Evolutionary conservation across 768 basidiomycete genomes (phyloP).

Genomic region (Boletus pseudopeckii): DNA sequence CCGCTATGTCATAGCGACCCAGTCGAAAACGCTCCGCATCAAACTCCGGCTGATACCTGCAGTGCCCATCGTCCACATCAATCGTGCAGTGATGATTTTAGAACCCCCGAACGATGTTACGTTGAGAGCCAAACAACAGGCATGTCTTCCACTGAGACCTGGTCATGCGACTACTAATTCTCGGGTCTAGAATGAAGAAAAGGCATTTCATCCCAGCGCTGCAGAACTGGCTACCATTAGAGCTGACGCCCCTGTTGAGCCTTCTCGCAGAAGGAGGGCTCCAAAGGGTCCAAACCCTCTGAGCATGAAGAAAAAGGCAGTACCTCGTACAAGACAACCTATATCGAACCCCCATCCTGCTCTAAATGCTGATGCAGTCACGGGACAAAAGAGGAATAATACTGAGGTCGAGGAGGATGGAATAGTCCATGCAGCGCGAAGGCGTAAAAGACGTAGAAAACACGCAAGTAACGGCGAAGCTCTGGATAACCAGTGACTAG

Average conservation of each 20-base stretch:
- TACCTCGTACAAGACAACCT: slow-evolving; percentile 5
- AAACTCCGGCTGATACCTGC: slow-evolving; percentile 73
- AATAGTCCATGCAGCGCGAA: background rate
- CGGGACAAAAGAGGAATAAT: slow-evolving; percentile 21
- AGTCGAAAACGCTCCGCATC: slow-evolving; percentile 68
- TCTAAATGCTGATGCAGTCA: background rate
- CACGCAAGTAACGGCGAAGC: background rate
- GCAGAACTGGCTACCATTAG: slow-evolving; percentile 47
- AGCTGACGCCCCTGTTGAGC: slow-evolving; percentile 30
- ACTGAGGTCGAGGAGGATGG: background rate
- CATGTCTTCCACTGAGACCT: slow-evolving; percentile 26
- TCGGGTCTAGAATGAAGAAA: slow-evolving; percentile 57
- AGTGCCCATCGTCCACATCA: slow-evolving; percentile 87
- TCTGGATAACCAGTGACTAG: background rate
- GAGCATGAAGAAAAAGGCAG: slow-evolving; percentile 85
- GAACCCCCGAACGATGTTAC: slow-evolving; percentile 87
- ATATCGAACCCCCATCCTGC: background rate
- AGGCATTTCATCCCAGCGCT: slow-evolving; percentile 49
- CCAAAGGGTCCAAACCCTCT: slow-evolving; percentile 91
- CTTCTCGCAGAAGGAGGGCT: slow-evolving; percentile 57
- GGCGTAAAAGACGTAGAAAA: slow-evolving; percentile 27
- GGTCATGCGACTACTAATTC: background rate
- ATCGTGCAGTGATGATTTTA: slow-evolving; percentile 88
- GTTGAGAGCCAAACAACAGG: slow-evolving; percentile 60
- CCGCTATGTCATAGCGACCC: slow-evolving; percentile 86